These are phyloP conservation scores for Syzygium grande DNA, from an alignment of 345 rosid genomes.

Conservation along the genomic window DNA sequence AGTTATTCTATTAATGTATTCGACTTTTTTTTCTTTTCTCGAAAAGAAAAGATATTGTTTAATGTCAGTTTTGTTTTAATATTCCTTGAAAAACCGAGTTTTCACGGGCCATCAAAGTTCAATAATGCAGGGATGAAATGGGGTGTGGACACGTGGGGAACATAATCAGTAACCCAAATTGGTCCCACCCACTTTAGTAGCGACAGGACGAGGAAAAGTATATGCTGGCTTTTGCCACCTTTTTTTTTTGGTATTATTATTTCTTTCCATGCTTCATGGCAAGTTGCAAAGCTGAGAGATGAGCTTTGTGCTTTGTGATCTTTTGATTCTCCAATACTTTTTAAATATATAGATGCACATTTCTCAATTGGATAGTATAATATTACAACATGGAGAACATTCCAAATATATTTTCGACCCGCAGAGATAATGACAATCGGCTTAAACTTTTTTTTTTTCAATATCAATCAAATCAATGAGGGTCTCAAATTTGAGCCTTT, in stretches of 20 bases:
- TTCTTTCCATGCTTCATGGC: slow-evolving; percentile 20
- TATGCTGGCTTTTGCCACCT: slow-evolving; percentile 3
- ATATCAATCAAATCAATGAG: background rate
- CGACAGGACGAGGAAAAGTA: slow-evolving; percentile 20
- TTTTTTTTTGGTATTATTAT: background rate
- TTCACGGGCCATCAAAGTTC: background rate
- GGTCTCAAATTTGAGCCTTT: background rate
- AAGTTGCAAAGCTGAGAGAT: slow-evolving; percentile 13
- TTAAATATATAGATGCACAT: background rate
- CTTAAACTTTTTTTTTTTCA: background rate
- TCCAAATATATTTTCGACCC: background rate
- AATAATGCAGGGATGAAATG: background rate
- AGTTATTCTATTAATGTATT: background rate
- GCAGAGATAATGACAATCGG: background rate
- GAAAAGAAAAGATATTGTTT: background rate
- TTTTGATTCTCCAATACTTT: background rate
- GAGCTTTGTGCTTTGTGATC: background rate
- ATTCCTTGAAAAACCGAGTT: background rate
- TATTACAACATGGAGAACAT: background rate
- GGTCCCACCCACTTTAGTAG: background rate
- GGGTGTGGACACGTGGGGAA: slow-evolving; percentile 15
- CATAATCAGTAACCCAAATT: slow-evolving; percentile 5
- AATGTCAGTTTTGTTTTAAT: background rate
- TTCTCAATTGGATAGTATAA: too few species aligned
- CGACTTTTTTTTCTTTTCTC: background rate